Evolutionary conservation across 768 basidiomycete genomes (phyloP), one percentile per base, ranked within the genome.

Genomic region (Floccularia luteovirens): DNA sequence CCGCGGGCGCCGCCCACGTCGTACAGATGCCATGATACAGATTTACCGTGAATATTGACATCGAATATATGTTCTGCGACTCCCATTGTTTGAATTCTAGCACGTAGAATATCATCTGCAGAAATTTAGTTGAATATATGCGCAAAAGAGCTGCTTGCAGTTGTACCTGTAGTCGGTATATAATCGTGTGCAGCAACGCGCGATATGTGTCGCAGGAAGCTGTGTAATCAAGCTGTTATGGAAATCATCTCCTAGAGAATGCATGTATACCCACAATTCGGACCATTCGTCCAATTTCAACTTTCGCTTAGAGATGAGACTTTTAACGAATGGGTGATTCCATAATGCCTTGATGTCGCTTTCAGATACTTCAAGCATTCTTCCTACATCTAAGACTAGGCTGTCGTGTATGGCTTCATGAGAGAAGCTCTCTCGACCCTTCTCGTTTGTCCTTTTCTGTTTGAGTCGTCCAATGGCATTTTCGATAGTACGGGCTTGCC

Each of bases 71-170:
- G 87, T 57, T 90, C 88, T 0, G 84, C 74, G 3, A 91, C 82
- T 1, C 88, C 88, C 80, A 91, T 88, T 5, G 88, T 91, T 54
- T 90, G 90, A 39, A 91, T 83, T 24, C 88, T 82, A n/a, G 86
- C 87, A 53, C 88, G 86, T 13, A 91, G 67, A 41, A 91, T 88
- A 52, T 91, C 88, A 57, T 90, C 88, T 87, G 44, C 17, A 31
- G 47, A 19, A 46, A 51, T 32, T 35, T 42, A 24, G 42, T 11
- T 62, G 40, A 58, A 48, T 54, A 56, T 58, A 61, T 60, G 56
- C 53, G 50, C 28, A 21, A 40, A 42, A 32, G 41, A 34, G 24
- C 32, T 13, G 19, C 4, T 22, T 4, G 41, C 40, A 31, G 39
- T 25, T 30, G 21, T 55, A 85, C 86, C 86, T 28, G 77, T 87